Base-by-base conservation (phyloP, 768 basidiomycete genomes). In the Lactifluus pinguis region DNA sequence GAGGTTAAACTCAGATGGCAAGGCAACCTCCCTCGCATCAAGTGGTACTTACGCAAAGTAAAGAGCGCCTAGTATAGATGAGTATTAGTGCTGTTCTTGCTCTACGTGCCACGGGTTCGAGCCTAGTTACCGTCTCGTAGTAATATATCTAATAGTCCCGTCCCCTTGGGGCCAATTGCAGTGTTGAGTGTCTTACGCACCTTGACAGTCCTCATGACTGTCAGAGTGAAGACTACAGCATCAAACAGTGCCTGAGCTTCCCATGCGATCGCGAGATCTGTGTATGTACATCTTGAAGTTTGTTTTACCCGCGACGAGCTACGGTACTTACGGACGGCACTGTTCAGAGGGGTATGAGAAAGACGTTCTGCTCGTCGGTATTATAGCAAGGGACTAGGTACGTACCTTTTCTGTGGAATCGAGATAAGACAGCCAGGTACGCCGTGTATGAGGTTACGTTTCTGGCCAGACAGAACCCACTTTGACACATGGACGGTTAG, bases 171-270 rank as follows among this genome's bases (percentile, higher is more conserved):
- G 15, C 52, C 49, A 34, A 53, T 51, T 17, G 50, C 60, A 55
- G 68, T 69, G 32, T 71, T 71, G 57, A 61, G 68, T 36, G 53
- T 11, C 70, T 69, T 55, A 66, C 74, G 71, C 49, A 64, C 36
- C 53, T 63, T 63, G 70, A 63, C 75, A 5, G 80, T 79, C 67
- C 78, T 80, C 65, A 67, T 65, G 19, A 83, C 49, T 0, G 79
- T 83, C 21, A 83, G 69, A 21, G 62, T 59, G 60, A 83, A 80
- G 14, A 83, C 69, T 19, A 79, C 69, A 0, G 72, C 57, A 65
- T 84, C 82, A 60, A 77, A 81, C 1, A 75, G 64, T 57, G 80
- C 78, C 5, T 82, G 73, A 1, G 79, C 77, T 65, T 81, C 80
- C 80, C 81, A 83, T 19, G 79, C 67, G 17, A 67, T 65, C 17